Evolutionary conservation across 345 rosid genomes (phyloP).

Genomic region (Turnera subulata): DNA sequence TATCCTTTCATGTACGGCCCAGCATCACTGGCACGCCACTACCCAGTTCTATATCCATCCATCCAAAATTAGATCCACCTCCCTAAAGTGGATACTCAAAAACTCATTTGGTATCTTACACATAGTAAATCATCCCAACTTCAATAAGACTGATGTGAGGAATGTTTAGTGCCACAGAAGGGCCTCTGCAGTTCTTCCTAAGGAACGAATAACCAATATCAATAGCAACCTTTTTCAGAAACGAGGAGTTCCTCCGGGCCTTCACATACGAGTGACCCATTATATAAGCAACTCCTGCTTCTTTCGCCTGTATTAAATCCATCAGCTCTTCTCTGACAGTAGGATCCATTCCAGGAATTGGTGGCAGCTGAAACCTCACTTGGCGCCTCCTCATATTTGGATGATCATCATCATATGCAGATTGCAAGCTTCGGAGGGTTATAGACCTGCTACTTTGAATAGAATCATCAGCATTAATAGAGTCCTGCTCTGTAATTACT

Average conservation of each 20-base stretch:
- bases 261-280: constrained; percentile 89
- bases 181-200: constrained; percentile 91
- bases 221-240: constrained; percentile 62
- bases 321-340: constrained; percentile 72
- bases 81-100: background rate
- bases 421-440: constrained; percentile 61
- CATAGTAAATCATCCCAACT: constrained; percentile 94
- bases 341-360: constrained; percentile 58
- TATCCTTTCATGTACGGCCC: background rate
- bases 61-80: background rate
- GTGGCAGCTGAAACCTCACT: constrained; percentile 59
- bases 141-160: constrained; percentile 92
- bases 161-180: constrained; percentile 82
- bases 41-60: background rate
- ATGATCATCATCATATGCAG: constrained; percentile 68
- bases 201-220: constrained; percentile 87
- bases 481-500: constrained; percentile 52
- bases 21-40: background rate
- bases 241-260: constrained; percentile 66
- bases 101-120: constrained; percentile 28
- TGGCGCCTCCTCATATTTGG: constrained; percentile 49
- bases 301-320: constrained; percentile 81
- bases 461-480: constrained; percentile 27
- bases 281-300: constrained; percentile 81
- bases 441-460: constrained; percentile 69